Conservation (phyloP, 2,329 filamentous ascomycete species). For the Sphaerulina vaccinii region DNA sequence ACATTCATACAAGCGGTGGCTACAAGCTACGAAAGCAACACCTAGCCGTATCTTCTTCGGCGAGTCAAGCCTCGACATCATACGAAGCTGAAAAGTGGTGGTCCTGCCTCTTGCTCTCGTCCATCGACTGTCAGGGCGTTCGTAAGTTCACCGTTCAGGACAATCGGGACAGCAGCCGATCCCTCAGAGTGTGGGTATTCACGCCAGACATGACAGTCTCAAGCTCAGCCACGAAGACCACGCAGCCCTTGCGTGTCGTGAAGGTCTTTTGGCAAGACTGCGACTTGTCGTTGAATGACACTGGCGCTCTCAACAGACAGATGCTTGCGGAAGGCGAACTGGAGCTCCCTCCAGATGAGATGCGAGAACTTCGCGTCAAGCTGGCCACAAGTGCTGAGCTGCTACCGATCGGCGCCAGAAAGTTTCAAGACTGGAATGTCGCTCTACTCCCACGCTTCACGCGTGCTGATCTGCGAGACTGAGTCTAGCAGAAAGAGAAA, state of each 20-base stretch:
- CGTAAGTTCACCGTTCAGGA: slow-evolving; percentile 62
- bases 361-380: slow-evolving; percentile 46
- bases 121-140: slow-evolving; percentile 56
- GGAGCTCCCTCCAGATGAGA: slow-evolving; percentile 27
- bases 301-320: slow-evolving; percentile 19
- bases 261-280: slow-evolving; percentile 54
- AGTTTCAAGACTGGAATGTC: slow-evolving; percentile 28
- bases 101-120: slow-evolving; percentile 55
- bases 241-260: slow-evolving; percentile 51
- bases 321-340: slow-evolving; percentile 32
- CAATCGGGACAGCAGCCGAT: not conserved
- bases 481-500: not conserved
- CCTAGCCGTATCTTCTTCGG: slow-evolving; percentile 27
- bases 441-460: slow-evolving; percentile 24
- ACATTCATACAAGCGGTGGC: slow-evolving; percentile 47
- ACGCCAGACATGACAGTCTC: slow-evolving; percentile 60
- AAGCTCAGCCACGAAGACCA: slow-evolving; percentile 38
- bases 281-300: slow-evolving; percentile 11
- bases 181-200: slow-evolving; percentile 55
- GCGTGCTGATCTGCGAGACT: slow-evolving; percentile 12
- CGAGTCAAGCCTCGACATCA: slow-evolving; percentile 10
- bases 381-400: slow-evolving; percentile 28
- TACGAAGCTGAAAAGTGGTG: slow-evolving; percentile 45
- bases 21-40: slow-evolving; percentile 37
- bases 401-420: slow-evolving; percentile 27